Conservation (phyloP, 2,329 filamentous ascomycete genomes). For the Sporothrix humicola region DNA sequence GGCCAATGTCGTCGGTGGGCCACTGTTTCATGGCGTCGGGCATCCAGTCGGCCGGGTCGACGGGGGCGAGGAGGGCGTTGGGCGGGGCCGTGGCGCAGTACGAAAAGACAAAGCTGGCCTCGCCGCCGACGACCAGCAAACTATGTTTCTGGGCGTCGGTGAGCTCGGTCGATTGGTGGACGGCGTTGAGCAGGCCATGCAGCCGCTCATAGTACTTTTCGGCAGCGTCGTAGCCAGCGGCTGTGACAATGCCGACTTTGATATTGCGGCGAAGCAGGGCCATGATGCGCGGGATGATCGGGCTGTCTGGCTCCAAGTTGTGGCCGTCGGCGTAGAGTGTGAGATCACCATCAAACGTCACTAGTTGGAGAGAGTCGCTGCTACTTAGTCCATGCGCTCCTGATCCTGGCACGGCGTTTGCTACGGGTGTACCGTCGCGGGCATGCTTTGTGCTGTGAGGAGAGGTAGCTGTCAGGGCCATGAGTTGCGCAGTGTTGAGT, state of each 20-base stretch:
- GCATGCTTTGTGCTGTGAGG: slow-evolving; percentile 44
- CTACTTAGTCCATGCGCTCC: neutral
- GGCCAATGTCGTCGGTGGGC: slow-evolving; percentile 76
- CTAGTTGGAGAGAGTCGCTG: slow-evolving; percentile 66
- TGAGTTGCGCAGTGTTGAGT: slow-evolving; percentile 91
- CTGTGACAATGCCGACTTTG: slow-evolving; percentile 93
- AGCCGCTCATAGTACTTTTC: slow-evolving; percentile 85
- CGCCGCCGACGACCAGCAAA: slow-evolving; percentile 90
- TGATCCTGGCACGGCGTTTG: neutral
- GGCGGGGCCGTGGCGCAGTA: slow-evolving; percentile 69
- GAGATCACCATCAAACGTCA: slow-evolving; percentile 97
- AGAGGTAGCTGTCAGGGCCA: slow-evolving; percentile 70
- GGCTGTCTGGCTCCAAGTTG: slow-evolving; percentile 74
- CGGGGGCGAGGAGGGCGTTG: slow-evolving; percentile 70
- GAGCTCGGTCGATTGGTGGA: slow-evolving; percentile 59
- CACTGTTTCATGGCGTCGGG: slow-evolving; percentile 78
- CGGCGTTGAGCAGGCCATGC: slow-evolving; percentile 82
- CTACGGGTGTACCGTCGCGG: neutral
- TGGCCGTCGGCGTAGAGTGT: slow-evolving; percentile 93
- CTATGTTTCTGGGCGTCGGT: slow-evolving; percentile 72
- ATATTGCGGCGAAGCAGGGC: slow-evolving; percentile 78
- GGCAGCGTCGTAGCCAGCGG: slow-evolving; percentile 90
- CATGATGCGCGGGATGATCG: slow-evolving; percentile 71
- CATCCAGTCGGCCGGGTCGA: slow-evolving; percentile 71
- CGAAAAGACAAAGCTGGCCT: slow-evolving; percentile 93